Conservation (phyloP, 257 asterid species). For the Solanum piurae region DNA sequence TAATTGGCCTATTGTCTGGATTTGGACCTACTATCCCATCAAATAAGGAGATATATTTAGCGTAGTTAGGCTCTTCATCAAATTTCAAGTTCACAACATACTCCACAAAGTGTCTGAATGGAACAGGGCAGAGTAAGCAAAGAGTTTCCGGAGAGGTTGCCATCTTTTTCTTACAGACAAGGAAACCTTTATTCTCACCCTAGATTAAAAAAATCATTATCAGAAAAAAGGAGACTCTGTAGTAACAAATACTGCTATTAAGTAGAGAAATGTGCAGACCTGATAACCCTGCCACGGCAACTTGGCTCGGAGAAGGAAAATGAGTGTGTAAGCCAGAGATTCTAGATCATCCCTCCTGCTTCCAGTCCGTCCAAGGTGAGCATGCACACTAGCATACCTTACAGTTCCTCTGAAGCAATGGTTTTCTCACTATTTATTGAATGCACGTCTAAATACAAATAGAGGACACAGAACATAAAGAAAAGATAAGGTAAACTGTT, state of each 20-base stretch:
- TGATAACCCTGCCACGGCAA: slow-evolving; percentile 5
- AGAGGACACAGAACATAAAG: background rate
- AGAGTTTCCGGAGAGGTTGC: slow-evolving; percentile 55
- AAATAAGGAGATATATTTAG: slow-evolving; percentile 51
- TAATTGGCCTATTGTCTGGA: slow-evolving; percentile 56
- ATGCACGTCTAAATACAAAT: background rate
- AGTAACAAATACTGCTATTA: background rate
- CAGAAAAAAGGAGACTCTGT: background rate
- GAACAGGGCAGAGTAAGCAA: slow-evolving; percentile 55
- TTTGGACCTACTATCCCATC: slow-evolving; percentile 59
- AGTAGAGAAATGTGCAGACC: background rate
- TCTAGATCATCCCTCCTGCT: slow-evolving; percentile 7
- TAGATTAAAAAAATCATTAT: slow-evolving; percentile 1
- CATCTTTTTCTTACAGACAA: slow-evolving; percentile 72
- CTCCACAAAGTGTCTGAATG: slow-evolving; percentile 50
- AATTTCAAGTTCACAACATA: slow-evolving; percentile 43
- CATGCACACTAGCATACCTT: slow-evolving; percentile 9
- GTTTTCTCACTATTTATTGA: background rate
- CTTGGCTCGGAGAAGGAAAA: slow-evolving; percentile 5
- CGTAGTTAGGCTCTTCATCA: slow-evolving; percentile 65
- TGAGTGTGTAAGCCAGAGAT: slow-evolving; percentile 5
- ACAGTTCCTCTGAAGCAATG: slow-evolving; percentile 6
- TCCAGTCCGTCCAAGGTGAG: slow-evolving; percentile 6
- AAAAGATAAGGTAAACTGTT: background rate
- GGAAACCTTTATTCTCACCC: slow-evolving; percentile 70